These are phyloP conservation scores for Cenchrus fungigraminus DNA, from an alignment of 176 grass and related monocot species.

Conservation along the genomic window DNA sequence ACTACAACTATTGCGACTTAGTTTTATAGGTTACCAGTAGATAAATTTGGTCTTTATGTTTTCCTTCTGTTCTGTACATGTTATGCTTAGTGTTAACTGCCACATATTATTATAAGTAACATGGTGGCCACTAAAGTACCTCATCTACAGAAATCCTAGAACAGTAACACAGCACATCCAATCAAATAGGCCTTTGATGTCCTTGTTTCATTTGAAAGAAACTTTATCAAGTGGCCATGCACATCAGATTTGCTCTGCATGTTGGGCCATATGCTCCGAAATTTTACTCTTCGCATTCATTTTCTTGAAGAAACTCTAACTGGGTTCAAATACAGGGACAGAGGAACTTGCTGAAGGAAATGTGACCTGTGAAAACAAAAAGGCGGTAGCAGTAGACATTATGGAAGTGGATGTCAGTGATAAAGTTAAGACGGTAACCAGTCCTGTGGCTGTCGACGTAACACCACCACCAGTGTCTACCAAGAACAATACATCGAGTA, in stretches of 20 bases:
- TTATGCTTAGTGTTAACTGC: neutral
- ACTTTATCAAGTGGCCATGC: neutral
- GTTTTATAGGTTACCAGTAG: constrained; percentile 8
- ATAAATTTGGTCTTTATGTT: constrained; percentile 1
- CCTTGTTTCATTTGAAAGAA: constrained; percentile 1
- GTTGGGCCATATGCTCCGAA: neutral
- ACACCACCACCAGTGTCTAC: constrained; percentile 16
- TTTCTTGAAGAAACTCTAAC: constrained; percentile 19
- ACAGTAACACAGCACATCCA: neutral
- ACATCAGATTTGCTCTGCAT: neutral
- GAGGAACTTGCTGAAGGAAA: constrained; percentile 55
- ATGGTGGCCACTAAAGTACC: neutral
- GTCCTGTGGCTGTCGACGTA: constrained; percentile 32
- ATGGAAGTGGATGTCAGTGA: constrained; percentile 62
- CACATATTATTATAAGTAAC: neutral
- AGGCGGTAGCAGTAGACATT: constrained; percentile 24
- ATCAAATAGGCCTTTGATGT: neutral
- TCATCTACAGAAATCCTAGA: neutral
- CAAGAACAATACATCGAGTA: constrained; percentile 55
- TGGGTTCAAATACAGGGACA: constrained; percentile 42
- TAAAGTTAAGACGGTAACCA: constrained; percentile 42
- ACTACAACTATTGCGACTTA: neutral
- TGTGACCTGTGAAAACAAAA: constrained; percentile 5
- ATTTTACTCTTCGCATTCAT: neutral
- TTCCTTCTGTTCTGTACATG: neutral